Conservation (phyloP, 805 yeast genomes). For the Suhomyces prunicola region DNA sequence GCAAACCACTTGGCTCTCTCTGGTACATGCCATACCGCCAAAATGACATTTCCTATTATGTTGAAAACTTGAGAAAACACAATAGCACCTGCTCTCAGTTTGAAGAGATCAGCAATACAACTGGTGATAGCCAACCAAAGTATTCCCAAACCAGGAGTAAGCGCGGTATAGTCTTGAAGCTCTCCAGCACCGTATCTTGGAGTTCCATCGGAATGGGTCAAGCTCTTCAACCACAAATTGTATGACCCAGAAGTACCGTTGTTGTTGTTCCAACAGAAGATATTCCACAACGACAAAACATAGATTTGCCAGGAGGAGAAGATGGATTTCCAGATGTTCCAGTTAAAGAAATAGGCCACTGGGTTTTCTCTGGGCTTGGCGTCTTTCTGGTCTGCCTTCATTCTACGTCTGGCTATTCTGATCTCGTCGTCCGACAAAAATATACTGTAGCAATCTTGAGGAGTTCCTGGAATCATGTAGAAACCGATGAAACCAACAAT, state of each 20-base stretch:
- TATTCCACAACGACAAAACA: constrained; percentile 51
- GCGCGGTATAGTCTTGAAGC: constrained; percentile 42
- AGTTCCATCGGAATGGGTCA: constrained; percentile 6
- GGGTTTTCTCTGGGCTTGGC: constrained; percentile 13
- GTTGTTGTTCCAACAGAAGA: constrained; percentile 62
- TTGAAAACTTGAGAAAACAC: constrained; percentile 53
- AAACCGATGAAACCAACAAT: constrained; percentile 56
- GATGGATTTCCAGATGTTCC: constrained; percentile 50
- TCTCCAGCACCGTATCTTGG: constrained; percentile 25
- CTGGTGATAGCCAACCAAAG: constrained; percentile 38
- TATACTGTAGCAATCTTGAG: constrained; percentile 40
- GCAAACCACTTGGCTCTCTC: constrained; percentile 64
- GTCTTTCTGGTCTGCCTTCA: constrained; percentile 15
- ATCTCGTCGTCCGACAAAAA: constrained; percentile 37
- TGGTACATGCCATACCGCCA: constrained; percentile 60
- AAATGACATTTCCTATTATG: constrained; percentile 49
- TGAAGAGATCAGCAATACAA: constrained; percentile 35
- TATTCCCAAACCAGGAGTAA: constrained; percentile 45
- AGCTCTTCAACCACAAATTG: constrained; percentile 50
- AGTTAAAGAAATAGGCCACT: constrained; percentile 37
- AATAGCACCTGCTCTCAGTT: constrained; percentile 53
- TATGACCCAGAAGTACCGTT: constrained; percentile 45
- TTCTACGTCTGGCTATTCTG: constrained; percentile 25
- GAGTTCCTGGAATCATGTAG: constrained; percentile 64
- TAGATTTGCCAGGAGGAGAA: constrained; percentile 60